These are phyloP conservation scores for Mycena latifolia DNA, from an alignment of 768 basidiomycete genomes.

Conservation along the genomic window DNA sequence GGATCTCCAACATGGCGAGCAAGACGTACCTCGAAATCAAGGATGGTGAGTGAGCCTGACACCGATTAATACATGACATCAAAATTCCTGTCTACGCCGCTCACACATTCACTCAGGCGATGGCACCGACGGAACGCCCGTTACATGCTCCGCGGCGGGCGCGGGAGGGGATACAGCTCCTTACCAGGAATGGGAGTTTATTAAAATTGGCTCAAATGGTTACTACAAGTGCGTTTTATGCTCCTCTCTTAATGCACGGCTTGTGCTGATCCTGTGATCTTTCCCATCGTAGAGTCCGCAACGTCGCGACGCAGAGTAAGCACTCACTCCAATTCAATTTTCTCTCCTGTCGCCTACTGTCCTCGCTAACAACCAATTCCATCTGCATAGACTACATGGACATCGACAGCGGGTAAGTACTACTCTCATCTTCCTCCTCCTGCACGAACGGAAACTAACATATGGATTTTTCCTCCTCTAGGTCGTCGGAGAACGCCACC, in stretches of 20 bases:
- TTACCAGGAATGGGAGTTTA: slow-evolving; percentile 27
- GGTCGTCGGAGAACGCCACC: slow-evolving; percentile 17
- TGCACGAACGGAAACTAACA: slow-evolving; percentile 11
- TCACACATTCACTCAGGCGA: slow-evolving; percentile 11
- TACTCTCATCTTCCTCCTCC: slow-evolving; percentile 1
- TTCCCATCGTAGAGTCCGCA: slow-evolving; percentile 22
- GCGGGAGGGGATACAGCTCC: not conserved
- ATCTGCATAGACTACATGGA: slow-evolving; percentile 22
- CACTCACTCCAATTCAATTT: slow-evolving; percentile 11
- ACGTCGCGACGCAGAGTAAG: slow-evolving; percentile 23
- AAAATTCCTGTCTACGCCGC: not conserved
- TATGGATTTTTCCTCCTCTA: slow-evolving; percentile 17
- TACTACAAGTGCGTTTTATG: slow-evolving; percentile 19
- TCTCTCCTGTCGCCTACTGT: slow-evolving; percentile 6
- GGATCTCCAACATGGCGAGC: slow-evolving; percentile 8
- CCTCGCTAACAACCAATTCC: slow-evolving; percentile 14
- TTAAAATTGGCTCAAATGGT: slow-evolving; percentile 15
- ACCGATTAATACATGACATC: slow-evolving; percentile 4
- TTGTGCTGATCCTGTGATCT: slow-evolving; percentile 8
- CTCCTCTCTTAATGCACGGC: slow-evolving; percentile 3
- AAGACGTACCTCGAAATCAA: slow-evolving; percentile 13
- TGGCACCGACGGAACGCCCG: slow-evolving; percentile 17
- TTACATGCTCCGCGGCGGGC: slow-evolving; percentile 19
- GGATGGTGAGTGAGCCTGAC: slow-evolving; percentile 12
- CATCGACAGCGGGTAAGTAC: slow-evolving; percentile 16